Evolutionary conservation across 805 yeast genomes (phyloP), one percentile per base, ranked within the genome.

Genomic region (Candida argentea): DNA sequence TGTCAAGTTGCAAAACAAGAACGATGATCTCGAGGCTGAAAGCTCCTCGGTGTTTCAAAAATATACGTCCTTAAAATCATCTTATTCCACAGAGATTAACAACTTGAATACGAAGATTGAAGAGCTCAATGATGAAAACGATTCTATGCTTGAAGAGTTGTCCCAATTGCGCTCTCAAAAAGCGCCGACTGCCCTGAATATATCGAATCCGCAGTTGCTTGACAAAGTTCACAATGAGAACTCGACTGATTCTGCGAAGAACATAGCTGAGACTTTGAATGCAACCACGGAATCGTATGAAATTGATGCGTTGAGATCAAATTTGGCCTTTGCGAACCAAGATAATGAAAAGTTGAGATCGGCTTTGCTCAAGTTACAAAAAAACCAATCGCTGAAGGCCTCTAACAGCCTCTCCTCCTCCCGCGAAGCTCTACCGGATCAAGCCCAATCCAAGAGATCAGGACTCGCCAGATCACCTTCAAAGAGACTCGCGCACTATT

Each of bases 121-220:
- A 18, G 76, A 70, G 26, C 53, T 80, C 35, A 80, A 79, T 45
- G 79, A 76, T 40, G 86, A 77, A 43, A 79, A 79, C 49, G 81
- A 76, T 37, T 58, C 60, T 14, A 55, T 78, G 30, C 71, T 66
- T 42, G 48, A 56, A 35, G 57, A 65, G 28, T 28, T 57, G 12
- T 27, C 46, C 33, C 30, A 32, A 16, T 11, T 36, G 27, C 30
- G 10, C 10, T 7, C 7, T 10, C 10, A 8, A 18, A 18, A 36
- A 27, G 30, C 40, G 29, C 14, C 51, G 48, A 14, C 29, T 34
- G 13, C 36, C n/a, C 7, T 28, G 10, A 22, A 30, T 5, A 24
- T 23, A 8, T 15, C 25, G 10, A 22, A 26, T 10, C 23, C 27
- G 20, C 10, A n/a, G n/a, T n/a, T n/a, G n/a, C n/a, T n/a, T 16